Evolutionary conservation across 2,329 filamentous ascomycete genomes (phyloP).

Genomic region (Pestalotiopsis sp.): DNA sequence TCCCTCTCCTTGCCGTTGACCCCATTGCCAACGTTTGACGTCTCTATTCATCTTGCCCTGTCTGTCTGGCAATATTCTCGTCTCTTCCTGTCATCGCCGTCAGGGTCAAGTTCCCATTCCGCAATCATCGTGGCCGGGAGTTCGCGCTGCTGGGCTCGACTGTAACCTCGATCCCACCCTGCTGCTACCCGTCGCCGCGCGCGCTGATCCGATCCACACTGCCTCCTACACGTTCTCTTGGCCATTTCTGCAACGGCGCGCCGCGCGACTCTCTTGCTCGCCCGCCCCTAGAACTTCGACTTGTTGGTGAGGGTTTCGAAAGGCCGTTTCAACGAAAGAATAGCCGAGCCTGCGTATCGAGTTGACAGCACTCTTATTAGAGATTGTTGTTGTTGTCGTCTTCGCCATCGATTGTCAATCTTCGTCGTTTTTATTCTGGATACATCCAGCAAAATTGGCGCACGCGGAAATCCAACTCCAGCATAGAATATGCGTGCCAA

Average conservation of each 20-base stretch:
- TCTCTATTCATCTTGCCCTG: not conserved
- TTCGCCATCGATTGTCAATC: not conserved
- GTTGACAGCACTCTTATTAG: not conserved
- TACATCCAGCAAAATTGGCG: not conserved
- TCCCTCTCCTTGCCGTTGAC: not conserved
- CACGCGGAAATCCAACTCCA: not conserved
- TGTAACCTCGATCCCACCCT: not conserved
- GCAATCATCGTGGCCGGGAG: not conserved
- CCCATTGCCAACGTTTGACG: not conserved
- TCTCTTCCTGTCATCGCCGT: not conserved
- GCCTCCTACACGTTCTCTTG: not conserved
- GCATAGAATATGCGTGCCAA: conserved; percentile 6
- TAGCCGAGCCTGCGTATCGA: not conserved
- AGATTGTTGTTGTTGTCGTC: not conserved
- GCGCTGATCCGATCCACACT: not conserved
- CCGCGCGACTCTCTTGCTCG: not conserved
- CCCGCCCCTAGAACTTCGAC: not conserved
- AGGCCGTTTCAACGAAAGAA: not conserved
- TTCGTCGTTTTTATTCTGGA: not conserved
- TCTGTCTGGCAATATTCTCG: not conserved
- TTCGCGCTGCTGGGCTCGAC: not conserved
- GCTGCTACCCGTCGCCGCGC: not conserved
- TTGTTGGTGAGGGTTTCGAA: no score
- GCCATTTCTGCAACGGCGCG: conserved; percentile 4
- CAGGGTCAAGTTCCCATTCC: not conserved